Evolutionary conservation across 768 basidiomycete genomes (phyloP), one percentile per base, ranked within the genome.

Genomic region (Suillus luteus): DNA sequence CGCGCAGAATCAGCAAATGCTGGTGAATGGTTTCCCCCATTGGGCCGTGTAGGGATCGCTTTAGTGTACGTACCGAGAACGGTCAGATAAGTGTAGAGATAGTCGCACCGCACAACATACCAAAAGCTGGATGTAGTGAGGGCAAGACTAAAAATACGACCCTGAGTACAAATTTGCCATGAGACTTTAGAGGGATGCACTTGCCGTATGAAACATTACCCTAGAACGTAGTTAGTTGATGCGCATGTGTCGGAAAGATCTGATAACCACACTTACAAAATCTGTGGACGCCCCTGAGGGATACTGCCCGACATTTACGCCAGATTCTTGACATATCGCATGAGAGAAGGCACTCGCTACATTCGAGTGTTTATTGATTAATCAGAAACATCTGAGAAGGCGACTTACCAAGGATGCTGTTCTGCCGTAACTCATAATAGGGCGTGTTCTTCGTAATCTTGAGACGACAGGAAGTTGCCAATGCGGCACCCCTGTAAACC

Each of bases 11-110:
- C 74, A 24, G 88, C 77, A 72, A 92, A 93, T 5, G 79, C 83
- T 11, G 85, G 79, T 1, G 91, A 91, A 68, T 93, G 91, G 69
- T 93, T 93, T n/a, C 86, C 87, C 48, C 90, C 90, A 59, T 83
- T 77, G 8, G 85, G 83, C 65, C 79, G 78, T 7, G 89, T 89
- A n/a, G 91, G 90, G 60, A 93, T 91, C 35, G 86, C 89, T 90
- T 66, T 57, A 37, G 33, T 51, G 51, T 38, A 31, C 55, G 41
- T 33, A 31, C 54, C 61, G 64, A 68, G 59, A 52, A 24, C 68
- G 72, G 65, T 71, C 68, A 43, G 75, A 60, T 59, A 71, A 67
- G 8, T 74, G 73, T 24, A 77, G 67, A 51, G 31, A 60, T 63
- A 59, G 27, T 27, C 35, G 35, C 35, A 5, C 19, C 1, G 22